Percentiles rank a stretch among this genome's conserved stretches.
Conservation (phyloP, 352 stramenopile genomes). For the Phytophthora pisi region DNA sequence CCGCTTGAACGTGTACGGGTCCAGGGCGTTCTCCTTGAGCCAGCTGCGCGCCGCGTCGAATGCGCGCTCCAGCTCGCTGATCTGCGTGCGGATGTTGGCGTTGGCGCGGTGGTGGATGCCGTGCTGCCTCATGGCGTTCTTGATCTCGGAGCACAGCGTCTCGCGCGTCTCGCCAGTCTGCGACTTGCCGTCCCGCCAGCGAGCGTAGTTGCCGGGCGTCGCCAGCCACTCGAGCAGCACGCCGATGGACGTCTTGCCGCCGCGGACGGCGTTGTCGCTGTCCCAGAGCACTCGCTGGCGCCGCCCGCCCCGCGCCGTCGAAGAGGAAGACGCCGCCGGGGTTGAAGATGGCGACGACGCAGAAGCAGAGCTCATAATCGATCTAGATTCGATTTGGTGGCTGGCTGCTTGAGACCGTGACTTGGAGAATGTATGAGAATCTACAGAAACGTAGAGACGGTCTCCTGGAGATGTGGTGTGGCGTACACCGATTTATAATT, state of each 20-base stretch:
- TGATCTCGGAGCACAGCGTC: conserved; percentile 77
- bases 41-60: conserved; percentile 62
- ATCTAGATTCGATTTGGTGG: not conserved
- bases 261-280: conserved; percentile 63
- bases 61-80: conserved; percentile 74
- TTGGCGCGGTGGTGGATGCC: conserved; percentile 77
- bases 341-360: conserved; percentile 22
- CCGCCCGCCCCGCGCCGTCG: conserved; percentile 10
- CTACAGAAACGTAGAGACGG: conserved; percentile 6
- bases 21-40: conserved; percentile 54
- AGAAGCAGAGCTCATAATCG: not conserved
- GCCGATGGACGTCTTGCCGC: conserved; percentile 75
- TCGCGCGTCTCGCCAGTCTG: conserved; percentile 75
- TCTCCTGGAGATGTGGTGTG: not conserved
- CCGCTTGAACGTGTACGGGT: conserved; percentile 34
- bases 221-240: conserved; percentile 75
- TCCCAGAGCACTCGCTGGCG: conserved; percentile 83
- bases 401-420: not conserved
- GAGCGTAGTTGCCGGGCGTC: conserved; percentile 64
- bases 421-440: conserved; percentile 15
- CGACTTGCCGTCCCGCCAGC: conserved; percentile 70
- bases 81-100: conserved; percentile 83
- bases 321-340: not conserved
- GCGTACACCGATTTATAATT: not conserved
- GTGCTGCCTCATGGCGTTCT: conserved; percentile 58